Evolutionary conservation across 164 flowering plant genomes (phyloP).

Genomic region (Litsea cubeba): DNA sequence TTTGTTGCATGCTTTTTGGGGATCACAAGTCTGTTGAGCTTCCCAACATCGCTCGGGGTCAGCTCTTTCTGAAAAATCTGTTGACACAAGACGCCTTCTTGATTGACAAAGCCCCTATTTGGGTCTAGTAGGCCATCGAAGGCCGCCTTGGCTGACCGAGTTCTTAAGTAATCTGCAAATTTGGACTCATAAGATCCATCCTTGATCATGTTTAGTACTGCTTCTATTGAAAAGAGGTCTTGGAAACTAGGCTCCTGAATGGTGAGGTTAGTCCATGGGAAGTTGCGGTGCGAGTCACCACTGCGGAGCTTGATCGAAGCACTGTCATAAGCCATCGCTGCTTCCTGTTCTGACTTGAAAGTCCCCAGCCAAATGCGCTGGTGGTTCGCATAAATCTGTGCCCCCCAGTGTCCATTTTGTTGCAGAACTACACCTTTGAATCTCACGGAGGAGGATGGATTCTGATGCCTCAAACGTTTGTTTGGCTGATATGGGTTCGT

Average conservation of each 20-base stretch:
- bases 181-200: constrained; percentile 49
- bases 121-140: constrained; percentile 1
- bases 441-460: constrained; percentile 13
- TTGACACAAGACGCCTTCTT: constrained; percentile 19
- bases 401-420: constrained; percentile 64
- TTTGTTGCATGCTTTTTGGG: constrained; percentile 66
- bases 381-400: constrained; percentile 61
- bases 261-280: constrained; percentile 35
- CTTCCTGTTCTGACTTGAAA: constrained; percentile 50
- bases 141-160: constrained; percentile 5
- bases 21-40: constrained; percentile 79
- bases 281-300: constrained; percentile 44
- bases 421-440: constrained; percentile 69
- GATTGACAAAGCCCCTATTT: background rate
- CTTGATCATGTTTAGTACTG: constrained; percentile 47
- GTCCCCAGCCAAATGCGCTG: constrained; percentile 68
- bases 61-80: constrained; percentile 77
- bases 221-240: constrained; percentile 20
- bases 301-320: constrained; percentile 46
- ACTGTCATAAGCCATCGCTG: constrained; percentile 68
- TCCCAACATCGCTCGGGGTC: constrained; percentile 88
- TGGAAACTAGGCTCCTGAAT: constrained; percentile 43
- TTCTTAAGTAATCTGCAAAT: constrained; percentile 29
- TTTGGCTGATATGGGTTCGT: constrained; percentile 5
- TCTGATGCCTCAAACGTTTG: constrained; percentile 24